Evolutionary conservation across 805 yeast genomes (phyloP), one percentile per base, ranked within the genome.

Genomic region (Candida arabinofermentans): DNA sequence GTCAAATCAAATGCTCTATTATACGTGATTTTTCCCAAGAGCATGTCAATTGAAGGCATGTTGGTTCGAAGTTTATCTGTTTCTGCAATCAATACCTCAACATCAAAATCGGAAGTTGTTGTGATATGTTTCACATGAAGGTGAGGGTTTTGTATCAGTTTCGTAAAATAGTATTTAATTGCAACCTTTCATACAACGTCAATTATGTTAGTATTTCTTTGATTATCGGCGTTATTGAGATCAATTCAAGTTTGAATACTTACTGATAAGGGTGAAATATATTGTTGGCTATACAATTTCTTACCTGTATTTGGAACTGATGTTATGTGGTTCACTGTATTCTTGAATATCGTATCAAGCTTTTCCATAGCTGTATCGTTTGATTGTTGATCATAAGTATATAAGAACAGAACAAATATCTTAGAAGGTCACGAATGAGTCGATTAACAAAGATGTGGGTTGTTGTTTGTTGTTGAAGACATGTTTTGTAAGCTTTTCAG

Each of bases 41-140:
- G n/a, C 35, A n/a, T 5, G 23, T 34, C 32, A 32, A 29, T 2
- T 29, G 24, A 13, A 10, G 18, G n/a, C 19, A 8, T 13, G 12
- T 27, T 16, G 19, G 22, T 14, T 9, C 18, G 14, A 35, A 33
- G 12, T 30, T 14, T 27, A 32, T 24, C 14, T 8, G 19, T 41
- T 12, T 33, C 30, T 14, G 19, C 30, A 4, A 32, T 24, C 37
- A 50, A 36, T 13, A 43, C 34, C 4, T 46, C 46, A 1, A 44
- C 5, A 31, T 50, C 51, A 21, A 43, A 50, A 24, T 44, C 41
- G 14, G 41, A 43, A 3, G 47, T 40, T 3, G 47, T 45, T 18
- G 48, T 50, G 17, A 50, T 45, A 33, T 52, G 55, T 7, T 31
- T 37, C 19, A 54, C 51, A 21, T 33, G 46, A 21, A 36, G 39